Percentiles rank a stretch among this genome's conserved stretches.
Evolutionary conservation across 495 filamentous ascomycete genomes (phyloP).

Genomic region (Evernia prunastri): DNA sequence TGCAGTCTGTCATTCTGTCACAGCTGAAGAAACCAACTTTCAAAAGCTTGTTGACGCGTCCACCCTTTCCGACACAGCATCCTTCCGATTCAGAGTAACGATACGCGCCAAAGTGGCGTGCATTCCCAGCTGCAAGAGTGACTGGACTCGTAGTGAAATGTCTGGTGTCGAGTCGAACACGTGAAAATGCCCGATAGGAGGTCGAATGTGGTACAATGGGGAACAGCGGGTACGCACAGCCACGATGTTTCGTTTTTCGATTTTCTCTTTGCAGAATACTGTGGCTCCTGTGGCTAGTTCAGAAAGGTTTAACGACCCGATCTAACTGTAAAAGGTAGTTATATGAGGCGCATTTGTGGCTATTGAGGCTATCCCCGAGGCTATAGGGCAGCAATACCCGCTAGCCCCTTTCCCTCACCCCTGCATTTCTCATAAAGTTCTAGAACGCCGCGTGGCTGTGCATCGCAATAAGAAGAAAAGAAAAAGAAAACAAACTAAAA

Average conservation of each 20-base stretch:
- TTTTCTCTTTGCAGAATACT: neutral
- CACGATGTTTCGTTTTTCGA: no score
- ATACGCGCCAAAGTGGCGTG: neutral
- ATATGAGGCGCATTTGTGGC: no score
- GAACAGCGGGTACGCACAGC: neutral
- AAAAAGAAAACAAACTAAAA: no score
- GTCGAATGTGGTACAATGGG: neutral
- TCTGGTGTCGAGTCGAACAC: neutral
- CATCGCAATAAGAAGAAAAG: no score
- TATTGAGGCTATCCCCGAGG: no score
- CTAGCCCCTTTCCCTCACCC: neutral
- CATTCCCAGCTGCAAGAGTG: neutral
- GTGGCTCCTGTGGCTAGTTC: neutral
- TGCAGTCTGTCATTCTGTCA: neutral
- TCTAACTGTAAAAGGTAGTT: neutral
- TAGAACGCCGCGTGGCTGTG: neutral
- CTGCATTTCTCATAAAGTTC: neutral
- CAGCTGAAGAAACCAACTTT: conserved; percentile 5
- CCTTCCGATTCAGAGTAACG: neutral
- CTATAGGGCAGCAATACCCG: neutral
- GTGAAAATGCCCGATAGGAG: neutral
- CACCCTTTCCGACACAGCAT: neutral
- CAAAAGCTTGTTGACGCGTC: neutral
- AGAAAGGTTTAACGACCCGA: neutral
- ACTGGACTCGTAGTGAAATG: neutral